phyloP scores from a whole-genome alignment of 495 filamentous ascomycete species.

The Acidomyces sp. region DNA sequence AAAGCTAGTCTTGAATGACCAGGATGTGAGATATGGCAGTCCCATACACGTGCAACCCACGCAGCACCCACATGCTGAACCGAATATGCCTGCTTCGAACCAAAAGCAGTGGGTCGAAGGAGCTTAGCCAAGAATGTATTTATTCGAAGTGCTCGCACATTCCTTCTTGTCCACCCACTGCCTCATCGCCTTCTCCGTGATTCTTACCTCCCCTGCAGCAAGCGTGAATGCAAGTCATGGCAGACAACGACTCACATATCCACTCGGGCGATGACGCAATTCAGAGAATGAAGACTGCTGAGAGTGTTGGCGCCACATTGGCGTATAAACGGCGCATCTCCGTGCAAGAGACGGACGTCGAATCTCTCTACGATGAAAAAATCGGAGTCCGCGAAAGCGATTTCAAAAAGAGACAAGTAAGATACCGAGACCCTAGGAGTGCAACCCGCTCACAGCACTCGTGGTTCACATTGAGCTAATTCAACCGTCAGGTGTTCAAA shows the following conservation, averaged over 20 bases:
- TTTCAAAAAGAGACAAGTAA: constrained; percentile 22
- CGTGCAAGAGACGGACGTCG: constrained; percentile 1
- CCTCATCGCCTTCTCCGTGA: neutral
- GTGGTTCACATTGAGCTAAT: neutral
- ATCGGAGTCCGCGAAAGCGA: constrained; percentile 20
- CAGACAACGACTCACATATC: neutral
- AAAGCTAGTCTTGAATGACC: neutral
- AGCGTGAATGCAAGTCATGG: constrained; percentile 4
- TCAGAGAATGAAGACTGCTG: neutral
- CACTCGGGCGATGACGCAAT: constrained; percentile 1
- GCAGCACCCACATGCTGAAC: neutral
- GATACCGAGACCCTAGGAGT: neutral
- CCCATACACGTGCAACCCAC: neutral
- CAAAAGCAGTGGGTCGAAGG: neutral
- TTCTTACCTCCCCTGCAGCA: neutral
- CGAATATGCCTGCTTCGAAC: neutral
- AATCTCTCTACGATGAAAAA: constrained; percentile 16
- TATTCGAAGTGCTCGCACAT: neutral
- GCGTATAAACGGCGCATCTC: constrained; percentile 4
- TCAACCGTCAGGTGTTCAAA: constrained; percentile 7
- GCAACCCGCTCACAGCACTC: neutral
- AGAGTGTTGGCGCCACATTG: neutral
- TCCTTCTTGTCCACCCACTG: neutral
- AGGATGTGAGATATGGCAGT: neutral
- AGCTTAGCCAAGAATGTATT: neutral